Conservation (phyloP, 2,329 filamentous ascomycete species). For the Penicillium sp. region DNA sequence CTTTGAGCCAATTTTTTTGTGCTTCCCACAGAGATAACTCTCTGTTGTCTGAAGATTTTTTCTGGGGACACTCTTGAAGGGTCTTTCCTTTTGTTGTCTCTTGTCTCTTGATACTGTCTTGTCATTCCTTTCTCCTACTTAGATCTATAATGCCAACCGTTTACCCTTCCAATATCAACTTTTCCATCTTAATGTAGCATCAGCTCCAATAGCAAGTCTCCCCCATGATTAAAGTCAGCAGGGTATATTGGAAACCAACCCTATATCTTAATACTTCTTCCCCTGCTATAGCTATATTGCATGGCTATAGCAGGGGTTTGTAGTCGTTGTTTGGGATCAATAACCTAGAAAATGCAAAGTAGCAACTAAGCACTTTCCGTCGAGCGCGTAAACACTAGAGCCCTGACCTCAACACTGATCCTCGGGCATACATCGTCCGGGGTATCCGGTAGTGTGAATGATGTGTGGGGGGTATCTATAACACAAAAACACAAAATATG, state of each 20-base stretch:
- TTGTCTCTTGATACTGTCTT: background rate
- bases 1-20: too few relatives aligned
- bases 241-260: too few relatives aligned
- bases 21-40: background rate
- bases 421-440: background rate
- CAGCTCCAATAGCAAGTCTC: background rate
- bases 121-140: background rate
- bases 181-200: background rate
- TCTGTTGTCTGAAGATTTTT: background rate
- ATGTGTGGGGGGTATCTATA: conserved; percentile 7
- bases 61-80: background rate
- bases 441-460: background rate
- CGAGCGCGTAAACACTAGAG: conserved; percentile 5
- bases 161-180: background rate
- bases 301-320: too few relatives aligned
- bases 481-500: background rate
- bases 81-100: background rate
- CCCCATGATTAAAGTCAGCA: background rate
- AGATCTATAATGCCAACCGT: background rate
- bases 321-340: background rate
- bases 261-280: too few relatives aligned
- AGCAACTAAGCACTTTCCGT: background rate
- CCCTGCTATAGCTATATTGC: too few relatives aligned
- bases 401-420: conserved; percentile 13
- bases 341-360: background rate